phyloP scores from a whole-genome alignment of 768 basidiomycete genomes.

The Lactarius hatsudake region DNA sequence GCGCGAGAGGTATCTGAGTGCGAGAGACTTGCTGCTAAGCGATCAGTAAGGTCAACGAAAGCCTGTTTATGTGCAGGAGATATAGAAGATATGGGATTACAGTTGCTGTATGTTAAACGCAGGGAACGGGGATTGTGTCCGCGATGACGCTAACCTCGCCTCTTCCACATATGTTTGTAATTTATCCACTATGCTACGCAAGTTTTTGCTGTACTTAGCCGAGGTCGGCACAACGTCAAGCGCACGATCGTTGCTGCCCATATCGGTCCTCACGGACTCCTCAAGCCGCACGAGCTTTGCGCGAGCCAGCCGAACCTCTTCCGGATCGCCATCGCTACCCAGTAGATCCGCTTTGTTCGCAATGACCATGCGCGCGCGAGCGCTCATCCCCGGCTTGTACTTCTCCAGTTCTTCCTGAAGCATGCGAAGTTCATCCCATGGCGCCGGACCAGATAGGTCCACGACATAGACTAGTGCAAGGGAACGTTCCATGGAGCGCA shows the following conservation, averaged over 20 bases:
- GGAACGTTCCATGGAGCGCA: slow-evolving; percentile 90
- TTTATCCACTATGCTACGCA: slow-evolving; percentile 62
- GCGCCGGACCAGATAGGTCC: slow-evolving; percentile 71
- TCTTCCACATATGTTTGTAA: slow-evolving; percentile 66
- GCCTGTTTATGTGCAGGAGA: neutral
- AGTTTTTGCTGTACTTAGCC: slow-evolving; percentile 83
- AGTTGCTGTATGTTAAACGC: neutral
- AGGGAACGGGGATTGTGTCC: neutral
- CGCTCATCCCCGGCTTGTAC: slow-evolving; percentile 75
- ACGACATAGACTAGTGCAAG: slow-evolving; percentile 90
- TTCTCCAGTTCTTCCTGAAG: slow-evolving; percentile 82
- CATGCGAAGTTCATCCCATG: slow-evolving; percentile 73
- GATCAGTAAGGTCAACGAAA: neutral
- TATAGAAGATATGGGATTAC: slow-evolving; percentile 2
- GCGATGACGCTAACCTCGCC: slow-evolving; percentile 34
- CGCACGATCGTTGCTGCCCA: slow-evolving; percentile 38
- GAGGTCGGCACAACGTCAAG: slow-evolving; percentile 80
- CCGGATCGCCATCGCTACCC: slow-evolving; percentile 42
- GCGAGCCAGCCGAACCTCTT: slow-evolving; percentile 48
- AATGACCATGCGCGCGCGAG: slow-evolving; percentile 74
- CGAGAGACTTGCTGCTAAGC: slow-evolving; percentile 50
- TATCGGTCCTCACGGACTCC: slow-evolving; percentile 50
- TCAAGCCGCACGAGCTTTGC: slow-evolving; percentile 57
- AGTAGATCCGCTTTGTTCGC: slow-evolving; percentile 95
- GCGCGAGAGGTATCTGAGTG: slow-evolving; percentile 74